Evolutionary conservation across 768 basidiomycete genomes (phyloP), one percentile per base, ranked within the genome.

Genomic region (Termitomyces heimii): DNA sequence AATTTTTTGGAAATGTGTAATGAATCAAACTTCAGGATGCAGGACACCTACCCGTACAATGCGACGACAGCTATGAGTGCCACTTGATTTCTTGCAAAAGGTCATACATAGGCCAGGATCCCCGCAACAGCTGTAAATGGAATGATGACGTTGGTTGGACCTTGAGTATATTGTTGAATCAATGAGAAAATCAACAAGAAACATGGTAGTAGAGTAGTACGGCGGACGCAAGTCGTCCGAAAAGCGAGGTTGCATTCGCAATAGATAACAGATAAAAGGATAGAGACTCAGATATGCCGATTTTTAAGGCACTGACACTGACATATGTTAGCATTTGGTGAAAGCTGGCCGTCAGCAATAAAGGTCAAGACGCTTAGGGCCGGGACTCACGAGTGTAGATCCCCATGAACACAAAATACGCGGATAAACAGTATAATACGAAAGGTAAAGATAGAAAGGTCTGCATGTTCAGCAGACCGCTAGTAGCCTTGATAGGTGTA

Each of bases 31-130:
- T 40, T 16, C 12, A 22, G 12, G 13, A 26, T 10, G 34, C 16
- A 14, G 18, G 2, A 37, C n/a, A n/a, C 56, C 37, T 55, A 87
- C 83, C 89, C 89, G 62, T 90, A 91, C 9, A 85, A 60, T 8
- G 87, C 64, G 0, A 82, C 75, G 35, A 91, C 66, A 4, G 69
- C 78, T 3, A 88, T 74, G 32, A 85, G 72, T 0, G 75, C 71
- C 0, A 67, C 73, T 51, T 78, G 61, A 28, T 66, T 76, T 35
- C 63, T 69, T 0, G 78, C 78, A 65, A 82, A 85, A 0, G 90
- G 90, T 91, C 91, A 92, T 4, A 73, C 73, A 61, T 83, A 84
- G 0, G 89, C 88, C 45, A 85, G 64, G 34, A 82, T 67, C 0
- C 79, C 86, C 0, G 84, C 82, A 0, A 80, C 37, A 16, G 76